Conservation (phyloP, 2,329 filamentous ascomycete species). For the Cercospora nicotianae region DNA sequence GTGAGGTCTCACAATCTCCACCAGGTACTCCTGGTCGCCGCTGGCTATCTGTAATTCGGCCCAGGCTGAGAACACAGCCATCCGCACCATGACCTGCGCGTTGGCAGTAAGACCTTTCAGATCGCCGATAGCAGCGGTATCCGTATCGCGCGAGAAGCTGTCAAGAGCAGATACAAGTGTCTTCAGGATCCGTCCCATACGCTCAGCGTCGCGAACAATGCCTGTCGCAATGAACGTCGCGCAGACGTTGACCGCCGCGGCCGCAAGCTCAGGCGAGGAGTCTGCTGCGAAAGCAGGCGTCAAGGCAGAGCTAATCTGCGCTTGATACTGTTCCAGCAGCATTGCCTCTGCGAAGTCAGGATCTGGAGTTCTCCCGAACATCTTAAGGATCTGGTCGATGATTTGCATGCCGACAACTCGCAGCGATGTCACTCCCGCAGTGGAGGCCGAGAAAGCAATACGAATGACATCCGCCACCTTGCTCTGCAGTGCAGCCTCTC, state of each 20-base stretch:
- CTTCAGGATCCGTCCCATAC: conserved; percentile 98
- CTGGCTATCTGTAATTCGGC: conserved; percentile 95
- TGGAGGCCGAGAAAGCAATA: conserved; percentile 96
- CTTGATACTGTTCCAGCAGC: conserved; percentile 95
- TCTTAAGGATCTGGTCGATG: conserved; percentile 87
- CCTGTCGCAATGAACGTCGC: conserved; percentile 97
- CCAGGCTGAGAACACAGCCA: conserved; percentile 96
- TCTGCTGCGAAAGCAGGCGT: conserved; percentile 95
- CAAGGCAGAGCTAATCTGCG: conserved; percentile 93
- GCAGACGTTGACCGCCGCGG: conserved; percentile 94
- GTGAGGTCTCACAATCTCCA: conserved; percentile 85
- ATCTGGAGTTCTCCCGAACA: conserved; percentile 93
- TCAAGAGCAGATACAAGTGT: conserved; percentile 86
- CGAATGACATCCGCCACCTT: conserved; percentile 89
- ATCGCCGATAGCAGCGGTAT: conserved; percentile 87
- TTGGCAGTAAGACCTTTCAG: conserved; percentile 91
- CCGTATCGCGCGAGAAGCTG: conserved; percentile 78
- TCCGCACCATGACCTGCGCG: conserved; percentile 96
- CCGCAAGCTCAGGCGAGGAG: conserved; percentile 91
- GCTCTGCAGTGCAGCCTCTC: conserved; percentile 75
- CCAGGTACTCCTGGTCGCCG: conserved; percentile 83
- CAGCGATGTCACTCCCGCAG: conserved; percentile 85
- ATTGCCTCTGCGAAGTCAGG: conserved; percentile 98
- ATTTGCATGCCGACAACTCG: conserved; percentile 90
- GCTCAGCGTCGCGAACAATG: conserved; percentile 93